Evolutionary conservation across 1,284 basidiomycete genomes (phyloP).

Genomic region (Porodaedalea pini): DNA sequence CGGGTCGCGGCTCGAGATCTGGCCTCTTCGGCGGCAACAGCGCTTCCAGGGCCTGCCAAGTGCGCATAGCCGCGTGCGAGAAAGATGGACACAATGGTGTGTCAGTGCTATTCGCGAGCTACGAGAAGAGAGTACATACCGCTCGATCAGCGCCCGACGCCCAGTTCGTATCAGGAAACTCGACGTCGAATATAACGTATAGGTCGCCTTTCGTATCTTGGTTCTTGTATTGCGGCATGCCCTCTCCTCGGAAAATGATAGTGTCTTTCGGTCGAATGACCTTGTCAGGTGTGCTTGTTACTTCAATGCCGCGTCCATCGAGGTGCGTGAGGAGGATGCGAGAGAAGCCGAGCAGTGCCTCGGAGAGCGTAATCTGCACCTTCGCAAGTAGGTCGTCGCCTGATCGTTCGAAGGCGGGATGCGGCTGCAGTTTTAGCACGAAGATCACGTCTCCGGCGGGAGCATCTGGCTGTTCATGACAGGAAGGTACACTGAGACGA

Average conservation of each 20-base stretch:
- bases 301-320: conserved; percentile 82
- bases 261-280: conserved; percentile 72
- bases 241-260: conserved; percentile 76
- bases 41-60: conserved; percentile 51
- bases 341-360: conserved; percentile 87
- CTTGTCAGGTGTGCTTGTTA: conserved; percentile 70
- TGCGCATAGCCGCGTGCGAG: not conserved
- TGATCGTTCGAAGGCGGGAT: conserved; percentile 78
- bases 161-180: conserved; percentile 80
- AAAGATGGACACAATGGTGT: not conserved
- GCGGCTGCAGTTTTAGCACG: conserved; percentile 63
- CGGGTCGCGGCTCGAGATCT: conserved; percentile 67
- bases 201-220: conserved; percentile 75
- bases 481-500: conserved; percentile 3
- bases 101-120: not conserved
- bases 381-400: conserved; percentile 75
- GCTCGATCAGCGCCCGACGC: conserved; percentile 52
- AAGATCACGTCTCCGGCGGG: conserved; percentile 90
- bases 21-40: conserved; percentile 74
- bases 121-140: conserved; percentile 37
- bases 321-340: conserved; percentile 85
- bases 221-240: conserved; percentile 77
- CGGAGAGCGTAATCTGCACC: conserved; percentile 84
- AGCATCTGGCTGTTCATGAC: conserved; percentile 58
- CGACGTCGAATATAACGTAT: conserved; percentile 76